Base-by-base conservation (phyloP, 2,329 filamentous ascomycete genomes). In the Drechslerella coelobrocha region DNA sequence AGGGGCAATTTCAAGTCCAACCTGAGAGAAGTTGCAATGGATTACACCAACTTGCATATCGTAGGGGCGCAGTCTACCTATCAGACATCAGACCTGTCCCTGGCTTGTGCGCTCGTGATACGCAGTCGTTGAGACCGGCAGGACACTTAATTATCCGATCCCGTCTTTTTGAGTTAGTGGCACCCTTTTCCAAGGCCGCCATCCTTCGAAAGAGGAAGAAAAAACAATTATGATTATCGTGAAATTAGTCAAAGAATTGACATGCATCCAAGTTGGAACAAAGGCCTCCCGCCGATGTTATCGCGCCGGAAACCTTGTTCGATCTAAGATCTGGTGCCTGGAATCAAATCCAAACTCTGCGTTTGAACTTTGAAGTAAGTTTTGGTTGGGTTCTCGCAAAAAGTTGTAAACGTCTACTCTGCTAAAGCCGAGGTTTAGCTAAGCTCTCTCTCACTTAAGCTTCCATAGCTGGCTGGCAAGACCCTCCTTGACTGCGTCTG, bases 91-190 rank as follows among this genome's bases (percentile, higher is more conserved):
- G 19, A 34, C 37, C 29, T 50, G 31, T 59, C 24, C 57, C 63
- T 39, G 4, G 34, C 34, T 39, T 39, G 34, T 5, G 34, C 12
- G 34, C 34, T 56, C 51, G 57, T 69, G 65, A 61, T 54, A 56
- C 52, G 65, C 62, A 52, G 52, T 21, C 61, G 12, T 14, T 39
- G 34, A 10, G 17, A n/a, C 12, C 34, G 4, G 34, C 65, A 69
- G 45, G 57, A 51, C 47, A n/a, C 56, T 61, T 43, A 68, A 51
- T 61, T 69, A 57, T 69, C 56, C 65, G 65, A 62, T 51, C n/a
- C 65, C 65, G 65, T 69, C 55, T 55, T 52, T 19, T 61, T 39
- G 12, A 14, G 34, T 10, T 4, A 39, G 12, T 34, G 12, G 17
- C n/a, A n/a, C n/a, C n/a, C n/a, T 37, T 9, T 26, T 9, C 9